These are phyloP conservation scores for Geotrichum europaeum DNA, from an alignment of 1,139 yeast genomes.

Conservation along the genomic window DNA sequence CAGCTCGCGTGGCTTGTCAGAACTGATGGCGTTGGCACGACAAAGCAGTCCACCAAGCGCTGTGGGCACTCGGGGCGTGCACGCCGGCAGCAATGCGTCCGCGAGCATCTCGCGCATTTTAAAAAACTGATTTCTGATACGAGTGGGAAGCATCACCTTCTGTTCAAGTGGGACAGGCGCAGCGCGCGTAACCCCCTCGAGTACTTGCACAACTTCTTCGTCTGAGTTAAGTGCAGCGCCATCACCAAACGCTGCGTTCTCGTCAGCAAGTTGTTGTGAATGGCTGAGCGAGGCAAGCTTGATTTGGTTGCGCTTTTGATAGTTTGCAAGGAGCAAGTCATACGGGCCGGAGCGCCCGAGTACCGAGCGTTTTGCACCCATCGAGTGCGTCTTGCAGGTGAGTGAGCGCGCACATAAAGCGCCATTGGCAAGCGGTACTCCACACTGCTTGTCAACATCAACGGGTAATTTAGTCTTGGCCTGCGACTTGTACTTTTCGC, in stretches of 20 bases:
- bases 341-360: conserved; percentile 89
- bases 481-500: conserved; percentile 45
- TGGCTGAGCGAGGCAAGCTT: conserved; percentile 52
- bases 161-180: conserved; percentile 77
- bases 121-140: conserved; percentile 62
- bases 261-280: conserved; percentile 30
- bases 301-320: conserved; percentile 89
- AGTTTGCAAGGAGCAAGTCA: conserved; percentile 78
- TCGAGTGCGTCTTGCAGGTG: conserved; percentile 95
- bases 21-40: conserved; percentile 12
- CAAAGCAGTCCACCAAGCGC: conserved; percentile 14
- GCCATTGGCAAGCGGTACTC: conserved; percentile 88
- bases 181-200: conserved; percentile 77
- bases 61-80: conserved; percentile 1
- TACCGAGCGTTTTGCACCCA: conserved; percentile 97
- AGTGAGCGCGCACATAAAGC: conserved; percentile 91
- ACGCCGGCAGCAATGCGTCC: conserved; percentile 27
- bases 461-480: conserved; percentile 74
- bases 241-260: conserved; percentile 24
- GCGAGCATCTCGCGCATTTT: conserved; percentile 53
- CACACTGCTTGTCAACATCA: conserved; percentile 93
- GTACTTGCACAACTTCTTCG: conserved; percentile 85
- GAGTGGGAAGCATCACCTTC: conserved; percentile 61
- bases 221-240: conserved; percentile 48
- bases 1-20: conserved; percentile 9